A percentile compares a stretch with the other conserved stretches of the same genome.
phyloP scores from a whole-genome alignment of 2,329 filamentous ascomycete genomes.

The Claviceps cyperi region DNA sequence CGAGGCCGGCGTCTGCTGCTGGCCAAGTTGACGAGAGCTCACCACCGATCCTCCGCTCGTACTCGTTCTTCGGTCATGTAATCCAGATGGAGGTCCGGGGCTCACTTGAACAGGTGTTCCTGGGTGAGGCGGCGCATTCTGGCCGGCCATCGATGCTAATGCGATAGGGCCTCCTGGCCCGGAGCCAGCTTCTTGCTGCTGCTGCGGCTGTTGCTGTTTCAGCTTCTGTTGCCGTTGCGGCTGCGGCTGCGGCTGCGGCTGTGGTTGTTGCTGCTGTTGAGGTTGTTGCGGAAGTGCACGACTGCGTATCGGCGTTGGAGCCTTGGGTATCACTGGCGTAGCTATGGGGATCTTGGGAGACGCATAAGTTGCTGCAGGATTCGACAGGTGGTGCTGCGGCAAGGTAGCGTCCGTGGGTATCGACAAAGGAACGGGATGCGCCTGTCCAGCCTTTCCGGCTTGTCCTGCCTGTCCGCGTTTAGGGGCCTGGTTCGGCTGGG shows the following conservation, averaged over 20 bases:
- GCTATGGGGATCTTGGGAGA: slow-evolving; percentile 71
- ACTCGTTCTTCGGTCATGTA: slow-evolving; percentile 48
- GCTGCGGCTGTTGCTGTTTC: neutral
- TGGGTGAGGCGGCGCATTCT: slow-evolving; percentile 44
- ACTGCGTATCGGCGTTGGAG: slow-evolving; percentile 62
- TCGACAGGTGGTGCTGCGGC: slow-evolving; percentile 42
- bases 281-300: slow-evolving; percentile 64
- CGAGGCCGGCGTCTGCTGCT: slow-evolving; percentile 32
- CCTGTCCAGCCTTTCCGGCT: slow-evolving; percentile 10
- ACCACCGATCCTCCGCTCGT: slow-evolving; percentile 15
- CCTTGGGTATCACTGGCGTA: slow-evolving; percentile 71
- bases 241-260: slow-evolving; percentile 27
- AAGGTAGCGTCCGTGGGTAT: slow-evolving; percentile 19
- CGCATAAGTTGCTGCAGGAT: slow-evolving; percentile 41
- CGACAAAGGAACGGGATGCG: slow-evolving; percentile 28
- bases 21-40: slow-evolving; percentile 14
- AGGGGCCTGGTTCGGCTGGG: slow-evolving; percentile 8
- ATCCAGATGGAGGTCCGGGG: slow-evolving; percentile 41
- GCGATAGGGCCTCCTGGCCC: slow-evolving; percentile 52
- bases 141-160: slow-evolving; percentile 37
- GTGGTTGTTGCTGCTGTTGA: neutral
- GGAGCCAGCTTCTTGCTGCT: slow-evolving; percentile 40
- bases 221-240: neutral
- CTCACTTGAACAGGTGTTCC: slow-evolving; percentile 51
- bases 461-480: slow-evolving; percentile 11